Conservation (phyloP, 164 flowering plant genomes). For the Kalanchoe fedtschenkoi region DNA sequence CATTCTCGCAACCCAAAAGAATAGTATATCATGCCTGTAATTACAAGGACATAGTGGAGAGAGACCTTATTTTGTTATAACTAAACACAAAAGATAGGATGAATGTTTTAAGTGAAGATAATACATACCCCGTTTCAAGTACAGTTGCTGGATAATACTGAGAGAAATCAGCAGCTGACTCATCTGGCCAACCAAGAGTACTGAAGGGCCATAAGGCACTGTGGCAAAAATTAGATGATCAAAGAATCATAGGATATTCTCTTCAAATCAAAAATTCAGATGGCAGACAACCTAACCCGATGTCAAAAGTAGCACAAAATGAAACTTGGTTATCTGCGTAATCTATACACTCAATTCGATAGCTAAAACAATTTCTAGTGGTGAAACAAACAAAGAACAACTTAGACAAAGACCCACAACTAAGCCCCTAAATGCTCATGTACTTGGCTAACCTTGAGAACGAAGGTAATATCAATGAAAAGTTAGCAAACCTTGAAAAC, state of each 20-base stretch:
- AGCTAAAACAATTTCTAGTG: background rate
- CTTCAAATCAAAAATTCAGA: background rate
- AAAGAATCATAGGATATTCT: background rate
- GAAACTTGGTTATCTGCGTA: background rate
- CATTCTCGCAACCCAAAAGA: conserved; percentile 99
- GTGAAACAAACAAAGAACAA: too few relatives aligned
- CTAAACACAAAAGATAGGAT: background rate
- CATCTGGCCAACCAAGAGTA: conserved; percentile 97
- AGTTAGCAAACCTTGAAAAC: conserved; percentile 35
- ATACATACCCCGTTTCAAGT: conserved; percentile 86
- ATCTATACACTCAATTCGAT: background rate
- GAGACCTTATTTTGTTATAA: background rate
- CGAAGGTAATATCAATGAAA: background rate
- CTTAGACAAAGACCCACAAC: too few relatives aligned
- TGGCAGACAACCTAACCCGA: background rate
- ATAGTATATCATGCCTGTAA: conserved; percentile 91
- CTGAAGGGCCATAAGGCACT: conserved; percentile 95
- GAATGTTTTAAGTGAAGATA: background rate
- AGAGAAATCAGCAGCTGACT: conserved; percentile 59
- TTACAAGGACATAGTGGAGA: conserved; percentile 10
- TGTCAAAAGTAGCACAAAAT: background rate
- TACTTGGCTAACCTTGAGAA: background rate
- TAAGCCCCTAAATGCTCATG: too few relatives aligned
- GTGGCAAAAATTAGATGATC: conserved; percentile 7
- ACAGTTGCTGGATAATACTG: conserved; percentile 77